Evolutionary conservation across 805 yeast species (phyloP).

Genomic region (Ogataea pini): DNA sequence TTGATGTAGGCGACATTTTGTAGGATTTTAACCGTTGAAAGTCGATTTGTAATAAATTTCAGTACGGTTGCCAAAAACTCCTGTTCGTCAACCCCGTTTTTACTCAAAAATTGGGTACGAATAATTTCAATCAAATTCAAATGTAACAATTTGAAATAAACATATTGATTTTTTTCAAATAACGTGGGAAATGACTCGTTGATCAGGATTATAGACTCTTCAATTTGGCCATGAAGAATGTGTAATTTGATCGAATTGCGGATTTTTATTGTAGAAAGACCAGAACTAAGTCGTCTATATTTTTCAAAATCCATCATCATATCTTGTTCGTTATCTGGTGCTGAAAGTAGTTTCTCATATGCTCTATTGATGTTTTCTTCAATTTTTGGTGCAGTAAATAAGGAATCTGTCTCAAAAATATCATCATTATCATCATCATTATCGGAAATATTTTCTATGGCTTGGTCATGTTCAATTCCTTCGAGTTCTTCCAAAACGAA

Average conservation of each 20-base stretch:
- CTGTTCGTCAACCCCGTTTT: slow-evolving; percentile 38
- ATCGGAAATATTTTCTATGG: too few relatives aligned
- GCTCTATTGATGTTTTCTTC: slow-evolving; percentile 17
- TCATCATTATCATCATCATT: too few relatives aligned
- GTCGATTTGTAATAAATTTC: slow-evolving; percentile 58
- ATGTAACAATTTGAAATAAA: slow-evolving; percentile 73
- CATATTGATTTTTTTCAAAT: slow-evolving; percentile 58
- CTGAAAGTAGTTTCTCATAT: slow-evolving; percentile 15
- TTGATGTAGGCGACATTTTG: slow-evolving; percentile 56
- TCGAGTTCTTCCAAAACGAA: slow-evolving; percentile 31
- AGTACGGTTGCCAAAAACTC: slow-evolving; percentile 55
- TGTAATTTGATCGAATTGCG: slow-evolving; percentile 54
- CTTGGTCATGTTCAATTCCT: slow-evolving; percentile 8
- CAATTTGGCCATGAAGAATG: slow-evolving; percentile 61
- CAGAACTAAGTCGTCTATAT: slow-evolving; percentile 31
- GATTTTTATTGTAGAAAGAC: slow-evolving; percentile 51
- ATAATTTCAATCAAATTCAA: slow-evolving; percentile 82
- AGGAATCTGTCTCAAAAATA: slow-evolving; percentile 12
- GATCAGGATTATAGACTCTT: slow-evolving; percentile 55
- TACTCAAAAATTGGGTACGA: slow-evolving; percentile 45
- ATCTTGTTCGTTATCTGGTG: too few relatives aligned
- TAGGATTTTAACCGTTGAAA: slow-evolving; percentile 32
- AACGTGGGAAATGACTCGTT: slow-evolving; percentile 63
- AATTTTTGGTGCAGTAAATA: slow-evolving; percentile 15
- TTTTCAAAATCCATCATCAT: slow-evolving; percentile 17